Percentiles rank a stretch among this genome's conserved stretches.
Conservation (phyloP, 140 eudicot species). For the Senecio squalidus region DNA sequence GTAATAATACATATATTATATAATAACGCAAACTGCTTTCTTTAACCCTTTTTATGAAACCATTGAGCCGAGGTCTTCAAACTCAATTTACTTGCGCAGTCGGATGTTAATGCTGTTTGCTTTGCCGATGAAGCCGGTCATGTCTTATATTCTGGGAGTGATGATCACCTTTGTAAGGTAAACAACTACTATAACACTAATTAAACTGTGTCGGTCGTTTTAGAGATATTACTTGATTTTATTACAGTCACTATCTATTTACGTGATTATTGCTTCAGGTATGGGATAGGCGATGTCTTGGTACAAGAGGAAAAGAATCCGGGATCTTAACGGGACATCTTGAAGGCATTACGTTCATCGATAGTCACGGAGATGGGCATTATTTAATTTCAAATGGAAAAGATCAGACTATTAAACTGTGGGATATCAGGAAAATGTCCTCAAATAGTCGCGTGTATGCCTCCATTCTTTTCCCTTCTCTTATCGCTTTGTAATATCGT, state of each 20-base stretch:
- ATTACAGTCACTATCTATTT: too few relatives aligned
- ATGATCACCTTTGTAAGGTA: conserved; percentile 90
- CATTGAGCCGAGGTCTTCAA: background rate
- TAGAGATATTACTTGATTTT: background rate
- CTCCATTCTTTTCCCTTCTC: too few relatives aligned
- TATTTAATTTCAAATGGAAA: conserved; percentile 88
- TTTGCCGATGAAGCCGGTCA: conserved; percentile 97
- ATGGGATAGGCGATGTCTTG: conserved; percentile 96
- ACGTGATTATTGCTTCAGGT: conserved; percentile 43
- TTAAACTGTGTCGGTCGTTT: too few relatives aligned
- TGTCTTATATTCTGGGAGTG: conserved; percentile 89
- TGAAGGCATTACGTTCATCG: conserved; percentile 86
- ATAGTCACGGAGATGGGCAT: conserved; percentile 92
- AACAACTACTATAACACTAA: too few relatives aligned
- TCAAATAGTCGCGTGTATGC: conserved; percentile 55
- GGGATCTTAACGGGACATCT: conserved; percentile 88
- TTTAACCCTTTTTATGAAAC: background rate
- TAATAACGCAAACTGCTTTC: background rate
- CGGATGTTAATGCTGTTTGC: conserved; percentile 93
- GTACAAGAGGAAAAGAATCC: conserved; percentile 47
- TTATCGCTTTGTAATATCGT: background rate
- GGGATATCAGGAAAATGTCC: conserved; percentile 97
- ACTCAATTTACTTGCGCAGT: conserved; percentile 33
- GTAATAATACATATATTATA: background rate
- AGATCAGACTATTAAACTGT: conserved; percentile 86